These are phyloP conservation scores for Fusarium pilosicola DNA, from an alignment of 2,329 filamentous ascomycete species.

Conservation along the genomic window DNA sequence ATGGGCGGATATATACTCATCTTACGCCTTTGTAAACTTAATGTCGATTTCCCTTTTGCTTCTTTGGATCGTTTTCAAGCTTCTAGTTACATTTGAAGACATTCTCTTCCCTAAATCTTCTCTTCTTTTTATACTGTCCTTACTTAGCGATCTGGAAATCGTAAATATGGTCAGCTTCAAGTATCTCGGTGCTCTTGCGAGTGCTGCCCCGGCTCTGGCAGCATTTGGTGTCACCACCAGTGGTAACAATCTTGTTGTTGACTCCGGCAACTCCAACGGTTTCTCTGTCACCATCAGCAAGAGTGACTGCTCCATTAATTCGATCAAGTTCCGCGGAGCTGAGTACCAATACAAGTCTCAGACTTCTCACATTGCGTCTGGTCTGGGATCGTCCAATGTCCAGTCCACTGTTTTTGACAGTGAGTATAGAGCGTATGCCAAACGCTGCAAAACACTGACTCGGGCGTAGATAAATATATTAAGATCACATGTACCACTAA, in stretches of 20 bases:
- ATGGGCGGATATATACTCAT: conserved; percentile 22
- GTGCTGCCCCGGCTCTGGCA: conserved; percentile 47
- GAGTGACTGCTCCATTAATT: conserved; percentile 70
- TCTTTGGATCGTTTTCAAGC: neutral
- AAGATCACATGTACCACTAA: conserved; percentile 69
- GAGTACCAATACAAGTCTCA: conserved; percentile 64
- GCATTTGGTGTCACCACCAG: conserved; percentile 57
- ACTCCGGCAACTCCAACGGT: conserved; percentile 59
- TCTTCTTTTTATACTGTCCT: neutral
- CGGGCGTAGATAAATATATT: conserved; percentile 55
- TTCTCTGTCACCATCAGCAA: conserved; percentile 62
- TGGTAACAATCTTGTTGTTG: conserved; percentile 56
- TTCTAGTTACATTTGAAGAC: neutral
- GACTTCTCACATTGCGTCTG: conserved; percentile 54
- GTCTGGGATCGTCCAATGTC: conserved; percentile 62
- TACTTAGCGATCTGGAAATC: conserved; percentile 25
- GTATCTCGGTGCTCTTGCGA: conserved; percentile 42
- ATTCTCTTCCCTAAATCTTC: neutral
- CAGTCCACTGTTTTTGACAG: conserved; percentile 54
- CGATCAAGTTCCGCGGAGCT: conserved; percentile 67
- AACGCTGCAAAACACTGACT: neutral
- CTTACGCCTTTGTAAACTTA: neutral
- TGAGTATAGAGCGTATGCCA: conserved; percentile 10
- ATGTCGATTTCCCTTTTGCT: neutral
- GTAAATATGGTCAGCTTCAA: conserved; percentile 39